Evolutionary conservation across 1,139 yeast species (phyloP).

Genomic region (Groenewaldozyma auringiensis): DNA sequence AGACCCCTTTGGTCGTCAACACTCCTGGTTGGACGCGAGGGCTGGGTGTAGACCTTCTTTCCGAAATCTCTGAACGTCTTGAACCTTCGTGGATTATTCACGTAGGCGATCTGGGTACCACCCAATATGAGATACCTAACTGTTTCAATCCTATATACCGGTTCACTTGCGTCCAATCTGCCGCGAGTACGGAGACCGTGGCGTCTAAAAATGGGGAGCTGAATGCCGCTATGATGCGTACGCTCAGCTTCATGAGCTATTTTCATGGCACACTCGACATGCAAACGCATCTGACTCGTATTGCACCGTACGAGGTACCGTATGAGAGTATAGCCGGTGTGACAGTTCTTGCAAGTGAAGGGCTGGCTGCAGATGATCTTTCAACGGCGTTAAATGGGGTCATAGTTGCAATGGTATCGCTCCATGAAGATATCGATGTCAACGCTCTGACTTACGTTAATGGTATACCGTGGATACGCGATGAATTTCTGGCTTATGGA

Average conservation of each 20-base stretch:
- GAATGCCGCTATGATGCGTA: slow-evolving; percentile 29
- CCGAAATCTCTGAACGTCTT: slow-evolving; percentile 39
- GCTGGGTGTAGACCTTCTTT: slow-evolving; percentile 62
- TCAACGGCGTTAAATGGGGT: slow-evolving; percentile 25
- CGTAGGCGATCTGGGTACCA: not conserved
- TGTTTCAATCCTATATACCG: slow-evolving; percentile 6
- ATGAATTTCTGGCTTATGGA: slow-evolving; percentile 1
- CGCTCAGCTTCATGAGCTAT: slow-evolving; percentile 29
- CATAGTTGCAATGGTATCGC: slow-evolving; percentile 20
- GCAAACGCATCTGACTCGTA: slow-evolving; percentile 23
- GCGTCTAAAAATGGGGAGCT: not conserved
- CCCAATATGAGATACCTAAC: slow-evolving; percentile 10
- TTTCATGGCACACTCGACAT: slow-evolving; percentile 23
- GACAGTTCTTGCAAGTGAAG: slow-evolving; percentile 26
- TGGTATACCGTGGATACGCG: slow-evolving; percentile 11
- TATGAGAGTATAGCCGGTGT: slow-evolving; percentile 20
- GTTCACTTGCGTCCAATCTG: slow-evolving; percentile 8
- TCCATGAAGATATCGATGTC: not conserved
- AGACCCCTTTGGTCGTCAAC: slow-evolving; percentile 49
- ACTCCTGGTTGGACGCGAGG: slow-evolving; percentile 96
- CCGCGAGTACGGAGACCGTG: not conserved
- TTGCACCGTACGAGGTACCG: slow-evolving; percentile 25
- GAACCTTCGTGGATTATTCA: slow-evolving; percentile 14
- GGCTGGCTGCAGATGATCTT: slow-evolving; percentile 22
- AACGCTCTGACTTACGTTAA: slow-evolving; percentile 4